Evolutionary conservation across 495 filamentous ascomycete genomes (phyloP).

Genomic region (Aspergillus wentii): DNA sequence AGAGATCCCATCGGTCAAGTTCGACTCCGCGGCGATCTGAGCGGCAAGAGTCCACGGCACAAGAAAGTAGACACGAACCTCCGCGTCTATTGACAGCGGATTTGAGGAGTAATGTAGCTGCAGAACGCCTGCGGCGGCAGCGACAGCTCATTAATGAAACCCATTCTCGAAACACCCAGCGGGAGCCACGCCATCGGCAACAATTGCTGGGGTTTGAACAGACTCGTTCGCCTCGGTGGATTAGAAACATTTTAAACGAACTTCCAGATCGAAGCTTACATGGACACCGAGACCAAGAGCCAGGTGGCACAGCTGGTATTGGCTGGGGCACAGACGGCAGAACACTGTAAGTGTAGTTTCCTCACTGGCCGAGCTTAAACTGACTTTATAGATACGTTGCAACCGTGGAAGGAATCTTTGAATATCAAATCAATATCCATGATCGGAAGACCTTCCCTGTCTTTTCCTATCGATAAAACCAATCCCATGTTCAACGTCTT

Average conservation of each 20-base stretch:
- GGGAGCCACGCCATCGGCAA: constrained; percentile 30
- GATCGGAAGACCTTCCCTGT: constrained; percentile 62
- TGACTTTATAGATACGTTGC: constrained; percentile 56
- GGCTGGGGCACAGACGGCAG: constrained; percentile 67
- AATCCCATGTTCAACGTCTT: no score
- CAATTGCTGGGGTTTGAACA: constrained; percentile 30
- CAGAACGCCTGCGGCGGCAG: constrained; percentile 38
- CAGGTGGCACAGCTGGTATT: constrained; percentile 57
- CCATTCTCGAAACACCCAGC: constrained; percentile 26
- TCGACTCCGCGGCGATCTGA: constrained; percentile 28
- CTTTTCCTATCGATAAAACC: constrained; percentile 53
- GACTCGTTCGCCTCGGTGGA: constrained; percentile 38
- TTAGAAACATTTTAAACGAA: constrained; percentile 37
- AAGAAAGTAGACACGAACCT: constrained; percentile 26
- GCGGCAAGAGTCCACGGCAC: constrained; percentile 17
- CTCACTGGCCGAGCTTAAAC: neutral
- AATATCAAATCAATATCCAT: constrained; percentile 63
- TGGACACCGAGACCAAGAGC: constrained; percentile 31
- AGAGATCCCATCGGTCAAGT: constrained; percentile 27
- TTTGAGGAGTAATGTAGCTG: constrained; percentile 34
- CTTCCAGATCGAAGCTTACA: constrained; percentile 31
- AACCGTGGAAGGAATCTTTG: constrained; percentile 70
- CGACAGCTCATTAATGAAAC: constrained; percentile 35
- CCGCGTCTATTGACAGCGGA: constrained; percentile 28
- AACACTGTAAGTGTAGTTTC: constrained; percentile 54